These are phyloP conservation scores for Cercophora sp. DNA, from an alignment of 495 filamentous ascomycete species.

Conservation along the genomic window DNA sequence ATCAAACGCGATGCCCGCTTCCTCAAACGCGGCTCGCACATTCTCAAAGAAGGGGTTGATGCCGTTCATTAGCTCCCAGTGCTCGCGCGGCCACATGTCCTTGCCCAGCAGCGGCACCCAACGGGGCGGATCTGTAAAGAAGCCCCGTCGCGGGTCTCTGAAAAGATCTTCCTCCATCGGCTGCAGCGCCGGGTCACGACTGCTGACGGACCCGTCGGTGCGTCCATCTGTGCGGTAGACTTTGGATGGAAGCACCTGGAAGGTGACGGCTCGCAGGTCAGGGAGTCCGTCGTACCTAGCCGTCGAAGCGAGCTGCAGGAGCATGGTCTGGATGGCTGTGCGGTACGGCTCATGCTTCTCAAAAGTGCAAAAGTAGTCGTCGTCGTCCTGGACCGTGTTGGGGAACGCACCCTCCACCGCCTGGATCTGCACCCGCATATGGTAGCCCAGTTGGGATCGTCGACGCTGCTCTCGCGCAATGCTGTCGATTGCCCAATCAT, in stretches of 20 bases:
- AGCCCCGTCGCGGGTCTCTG: neutral
- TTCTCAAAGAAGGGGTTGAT: neutral
- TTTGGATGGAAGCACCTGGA: constrained; percentile 1
- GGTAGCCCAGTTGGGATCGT: neutral
- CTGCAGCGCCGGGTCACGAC: neutral
- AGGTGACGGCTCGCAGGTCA: neutral
- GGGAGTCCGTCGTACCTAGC: neutral
- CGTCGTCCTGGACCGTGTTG: neutral
- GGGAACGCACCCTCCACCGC: neutral
- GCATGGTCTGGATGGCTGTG: neutral
- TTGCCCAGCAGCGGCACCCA: neutral
- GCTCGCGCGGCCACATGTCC: constrained; percentile 1
- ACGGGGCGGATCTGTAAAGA: neutral
- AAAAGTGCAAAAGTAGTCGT: neutral
- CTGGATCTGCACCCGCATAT: neutral
- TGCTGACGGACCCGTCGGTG: no score
- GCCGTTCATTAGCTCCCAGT: neutral
- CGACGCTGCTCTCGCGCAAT: neutral
- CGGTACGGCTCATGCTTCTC: neutral
- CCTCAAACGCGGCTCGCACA: neutral
- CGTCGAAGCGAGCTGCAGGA: neutral
- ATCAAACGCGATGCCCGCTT: neutral
- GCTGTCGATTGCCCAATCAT: constrained; percentile 2
- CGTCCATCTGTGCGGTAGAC: neutral
- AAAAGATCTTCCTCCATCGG: neutral